These are phyloP conservation scores for Proliferodiscus dingleyae DNA, from an alignment of 2,329 filamentous ascomycete species.

Conservation along the genomic window DNA sequence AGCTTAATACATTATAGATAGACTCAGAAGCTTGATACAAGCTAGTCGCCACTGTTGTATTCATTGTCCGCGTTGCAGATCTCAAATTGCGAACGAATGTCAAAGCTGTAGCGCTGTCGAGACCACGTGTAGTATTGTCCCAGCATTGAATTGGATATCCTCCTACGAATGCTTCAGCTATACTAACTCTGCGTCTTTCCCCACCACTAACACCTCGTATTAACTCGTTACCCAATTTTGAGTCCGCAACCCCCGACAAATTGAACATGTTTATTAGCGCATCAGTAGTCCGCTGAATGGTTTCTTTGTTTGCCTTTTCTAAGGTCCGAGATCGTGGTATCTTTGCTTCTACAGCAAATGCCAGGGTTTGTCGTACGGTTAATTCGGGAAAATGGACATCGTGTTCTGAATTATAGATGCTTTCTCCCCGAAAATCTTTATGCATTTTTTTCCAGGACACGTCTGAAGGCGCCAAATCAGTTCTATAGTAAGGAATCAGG, in stretches of 20 bases:
- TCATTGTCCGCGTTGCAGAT: slow-evolving; percentile 60
- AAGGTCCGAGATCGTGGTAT: slow-evolving; percentile 56
- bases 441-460: slow-evolving; percentile 45
- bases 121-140: slow-evolving; percentile 52
- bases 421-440: slow-evolving; percentile 58
- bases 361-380: slow-evolving; percentile 68
- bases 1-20: slow-evolving; percentile 64
- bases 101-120: slow-evolving; percentile 69
- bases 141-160: slow-evolving; percentile 41
- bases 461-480: slow-evolving; percentile 37
- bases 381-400: slow-evolving; percentile 74
- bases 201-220: slow-evolving; percentile 66
- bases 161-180: slow-evolving; percentile 66
- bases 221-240: slow-evolving; percentile 71
- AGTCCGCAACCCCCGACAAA: slow-evolving; percentile 65
- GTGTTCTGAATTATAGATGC: slow-evolving; percentile 71
- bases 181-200: slow-evolving; percentile 74
- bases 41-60: slow-evolving; percentile 55
- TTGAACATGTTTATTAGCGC: slow-evolving; percentile 69
- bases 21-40: slow-evolving; percentile 69
- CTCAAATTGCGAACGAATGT: slow-evolving; percentile 68
- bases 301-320: slow-evolving; percentile 52
- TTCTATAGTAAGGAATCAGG: slow-evolving; percentile 42
- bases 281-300: slow-evolving; percentile 38
- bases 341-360: slow-evolving; percentile 65